Base-by-base conservation (phyloP, 108 stramenopile genomes). In the Pseudonitzschia multiseries region DNA sequence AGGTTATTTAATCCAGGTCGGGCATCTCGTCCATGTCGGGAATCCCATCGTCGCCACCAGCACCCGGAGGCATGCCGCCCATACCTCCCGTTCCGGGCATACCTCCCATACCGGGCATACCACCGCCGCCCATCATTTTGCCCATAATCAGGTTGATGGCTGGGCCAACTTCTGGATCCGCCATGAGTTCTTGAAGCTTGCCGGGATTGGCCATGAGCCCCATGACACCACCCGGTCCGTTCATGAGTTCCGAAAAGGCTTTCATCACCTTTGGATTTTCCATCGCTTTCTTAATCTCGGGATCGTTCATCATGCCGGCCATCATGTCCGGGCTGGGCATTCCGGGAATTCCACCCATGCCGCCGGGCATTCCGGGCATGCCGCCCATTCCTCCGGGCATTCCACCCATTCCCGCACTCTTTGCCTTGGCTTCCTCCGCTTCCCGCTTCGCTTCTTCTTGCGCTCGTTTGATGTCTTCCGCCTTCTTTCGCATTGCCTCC, bases 111-210 rank as follows among this genome's bases (percentile, higher is more conserved):
- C 83, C 79, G 24, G 69, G 59, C 65, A 69, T 75, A 46, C 80
- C 76, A 20, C 71, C 77, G 8, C 82, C 87, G 22, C 79, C 83
- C 76, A 79, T 74, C 74, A 85, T 83, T 76, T 92, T 95, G 46
- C 78, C 70, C 91, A 95, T 91, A 12, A 96, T 65, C 69, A 93
- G 92, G 79, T 93, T 90, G 79, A 96, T 56, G 33, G 89, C 83
- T 21, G 95, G 92, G 9, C 93, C 93, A 13, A 96, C 90, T 52
- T 96, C 93, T 10, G 95, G 95, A 84, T 96, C 95, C 8, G 79
- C 59, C 95, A 96, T 93, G 72, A 93, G 67, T 76, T 96, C 83
- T 83, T 89, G 87, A 52, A 96, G 67, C 63, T 93, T 96, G 13
- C 79, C 84, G 21, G 94, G 92, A 65, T 95, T 89, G 51, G 71